These are phyloP conservation scores for Kodamaea plutei DNA, from an alignment of 1,139 yeast genomes.

Conservation along the genomic window DNA sequence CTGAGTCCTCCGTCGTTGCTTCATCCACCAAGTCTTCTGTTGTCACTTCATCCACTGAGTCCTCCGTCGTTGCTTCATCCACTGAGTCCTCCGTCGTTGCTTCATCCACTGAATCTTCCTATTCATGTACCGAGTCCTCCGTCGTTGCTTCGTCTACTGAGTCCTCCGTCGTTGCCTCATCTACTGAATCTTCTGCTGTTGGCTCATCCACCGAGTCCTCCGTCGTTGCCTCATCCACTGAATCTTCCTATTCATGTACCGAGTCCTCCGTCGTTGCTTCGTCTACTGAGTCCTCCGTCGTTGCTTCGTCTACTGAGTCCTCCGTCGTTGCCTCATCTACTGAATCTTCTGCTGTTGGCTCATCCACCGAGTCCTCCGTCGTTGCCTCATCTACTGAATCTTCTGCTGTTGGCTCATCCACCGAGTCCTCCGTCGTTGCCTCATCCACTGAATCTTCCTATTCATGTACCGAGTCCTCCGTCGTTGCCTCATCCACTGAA, in stretches of 20 bases:
- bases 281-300: slow-evolving; percentile 4
- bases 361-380: slow-evolving; percentile 12
- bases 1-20: slow-evolving; percentile 7
- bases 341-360: too few species aligned
- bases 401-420: slow-evolving; percentile 1
- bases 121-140: slow-evolving; percentile 10
- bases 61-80: background rate
- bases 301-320: slow-evolving; percentile 3
- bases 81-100: slow-evolving; percentile 10
- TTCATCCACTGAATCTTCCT: slow-evolving; percentile 14
- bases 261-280: slow-evolving; percentile 9
- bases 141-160: background rate
- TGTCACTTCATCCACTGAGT: slow-evolving; percentile 7
- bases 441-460: slow-evolving; percentile 7
- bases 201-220: slow-evolving; percentile 9
- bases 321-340: slow-evolving; percentile 14
- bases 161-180: slow-evolving; percentile 1
- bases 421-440: background rate
- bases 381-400: background rate
- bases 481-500: slow-evolving; percentile 13
- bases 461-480: slow-evolving; percentile 9
- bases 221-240: slow-evolving; percentile 13
- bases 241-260: too few species aligned
- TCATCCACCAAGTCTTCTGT: slow-evolving; percentile 1
- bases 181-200: slow-evolving; percentile 6